Percentiles rank a stretch among this genome's conserved stretches.
Conservation (phyloP, 2,329 filamentous ascomycete species). For the Colletotrichum cereale region DNA sequence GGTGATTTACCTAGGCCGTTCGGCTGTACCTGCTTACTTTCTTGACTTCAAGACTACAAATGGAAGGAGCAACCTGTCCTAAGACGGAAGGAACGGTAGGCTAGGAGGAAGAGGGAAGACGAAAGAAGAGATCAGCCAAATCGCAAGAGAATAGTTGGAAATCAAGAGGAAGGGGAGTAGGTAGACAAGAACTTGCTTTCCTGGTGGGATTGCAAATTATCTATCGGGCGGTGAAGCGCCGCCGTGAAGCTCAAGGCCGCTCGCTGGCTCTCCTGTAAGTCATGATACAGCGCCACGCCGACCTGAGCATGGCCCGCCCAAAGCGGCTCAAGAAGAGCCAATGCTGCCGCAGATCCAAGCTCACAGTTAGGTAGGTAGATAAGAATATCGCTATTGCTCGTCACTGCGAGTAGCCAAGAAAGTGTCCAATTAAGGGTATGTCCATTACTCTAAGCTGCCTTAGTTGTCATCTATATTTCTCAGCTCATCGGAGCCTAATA, state of each 20-base stretch:
- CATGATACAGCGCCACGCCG: neutral
- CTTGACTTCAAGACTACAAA: neutral
- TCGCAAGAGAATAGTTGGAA: neutral
- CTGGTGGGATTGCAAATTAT: neutral
- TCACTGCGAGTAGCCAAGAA: neutral
- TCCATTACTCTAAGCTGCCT: conserved; percentile 40
- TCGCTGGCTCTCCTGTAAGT: neutral
- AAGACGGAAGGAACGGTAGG: neutral
- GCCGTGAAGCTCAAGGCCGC: neutral
- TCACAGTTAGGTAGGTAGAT: neutral
- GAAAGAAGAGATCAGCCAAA: neutral
- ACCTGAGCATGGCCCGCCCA: neutral
- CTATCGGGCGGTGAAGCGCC: too few species aligned
- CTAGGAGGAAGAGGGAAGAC: neutral
- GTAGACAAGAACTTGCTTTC: neutral
- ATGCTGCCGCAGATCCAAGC: neutral
- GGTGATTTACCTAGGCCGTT: too few species aligned
- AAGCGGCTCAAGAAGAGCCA: neutral
- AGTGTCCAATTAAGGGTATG: conserved; percentile 30
- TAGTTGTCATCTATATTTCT: conserved; percentile 37
- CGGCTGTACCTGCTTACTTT: neutral
- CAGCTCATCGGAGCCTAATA: conserved; percentile 39
- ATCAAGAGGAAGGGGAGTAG: neutral
- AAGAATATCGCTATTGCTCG: neutral
- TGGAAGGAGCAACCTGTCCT: neutral